These are phyloP conservation scores for Orbilia ellipsospora DNA, from an alignment of 2,329 filamentous ascomycete species.

Conservation along the genomic window DNA sequence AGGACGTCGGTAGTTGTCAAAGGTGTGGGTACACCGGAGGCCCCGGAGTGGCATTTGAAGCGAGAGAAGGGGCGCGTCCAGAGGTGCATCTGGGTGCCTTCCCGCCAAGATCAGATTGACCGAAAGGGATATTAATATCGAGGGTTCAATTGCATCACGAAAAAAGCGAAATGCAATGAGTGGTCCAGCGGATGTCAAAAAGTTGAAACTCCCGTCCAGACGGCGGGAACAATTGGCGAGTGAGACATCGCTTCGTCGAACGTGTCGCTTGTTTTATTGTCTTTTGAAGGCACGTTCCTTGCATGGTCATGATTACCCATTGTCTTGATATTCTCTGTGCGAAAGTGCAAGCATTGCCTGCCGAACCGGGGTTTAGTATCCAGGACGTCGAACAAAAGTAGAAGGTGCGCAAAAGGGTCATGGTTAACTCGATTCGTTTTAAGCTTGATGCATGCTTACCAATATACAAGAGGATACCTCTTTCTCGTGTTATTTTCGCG, in stretches of 20 bases:
- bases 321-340: background rate
- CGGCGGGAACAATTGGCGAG: slow-evolving; percentile 27
- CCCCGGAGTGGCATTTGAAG: too few species aligned
- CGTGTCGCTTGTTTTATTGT: slow-evolving; percentile 31
- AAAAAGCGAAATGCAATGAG: too few species aligned
- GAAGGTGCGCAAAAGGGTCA: slow-evolving; percentile 16
- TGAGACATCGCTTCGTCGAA: slow-evolving; percentile 32
- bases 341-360: background rate
- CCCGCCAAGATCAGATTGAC: slow-evolving; percentile 2
- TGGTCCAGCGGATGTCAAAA: background rate
- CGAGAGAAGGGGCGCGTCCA: background rate
- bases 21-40: too few species aligned
- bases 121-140: too few species aligned
- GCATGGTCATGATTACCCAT: slow-evolving; percentile 3
- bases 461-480: too few species aligned
- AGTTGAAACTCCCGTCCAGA: background rate
- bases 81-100: background rate
- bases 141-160: background rate
- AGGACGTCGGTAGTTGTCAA: too few species aligned
- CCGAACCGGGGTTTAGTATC: slow-evolving; percentile 16
- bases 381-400: slow-evolving; percentile 40
- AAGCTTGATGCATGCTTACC: too few species aligned
- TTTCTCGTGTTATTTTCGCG: too few species aligned
- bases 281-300: slow-evolving; percentile 10
- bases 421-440: too few species aligned